Percentiles rank a stretch among this genome's conserved stretches.
phyloP scores from a whole-genome alignment of 129 eudicot genomes.

The Helichrysum umbraculigerum region DNA sequence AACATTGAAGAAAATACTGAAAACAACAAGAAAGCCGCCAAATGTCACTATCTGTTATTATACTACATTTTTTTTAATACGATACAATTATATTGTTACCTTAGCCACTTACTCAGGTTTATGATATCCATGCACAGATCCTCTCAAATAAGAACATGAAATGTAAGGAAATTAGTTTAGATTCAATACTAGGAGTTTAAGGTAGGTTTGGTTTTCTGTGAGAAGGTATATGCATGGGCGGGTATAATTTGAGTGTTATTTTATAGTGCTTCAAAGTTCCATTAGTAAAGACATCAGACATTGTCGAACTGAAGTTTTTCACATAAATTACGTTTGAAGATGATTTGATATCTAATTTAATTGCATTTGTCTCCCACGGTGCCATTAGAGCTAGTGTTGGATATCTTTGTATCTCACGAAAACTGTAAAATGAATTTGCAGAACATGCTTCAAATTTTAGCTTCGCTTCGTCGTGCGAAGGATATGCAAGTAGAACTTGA shows the following conservation, averaged over 20 bases:
- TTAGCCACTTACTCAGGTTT: slow-evolving; percentile 11
- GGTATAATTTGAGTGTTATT: background rate
- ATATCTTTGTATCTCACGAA: slow-evolving; percentile 21
- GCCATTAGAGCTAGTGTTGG: slow-evolving; percentile 9
- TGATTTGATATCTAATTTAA: slow-evolving; percentile 2
- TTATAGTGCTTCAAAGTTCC: slow-evolving; percentile 7
- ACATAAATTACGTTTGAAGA: slow-evolving; percentile 17
- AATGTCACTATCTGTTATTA: slow-evolving; percentile 4
- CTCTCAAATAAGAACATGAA: slow-evolving; percentile 7
- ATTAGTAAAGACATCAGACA: slow-evolving; percentile 4
- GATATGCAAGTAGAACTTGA: slow-evolving; percentile 85
- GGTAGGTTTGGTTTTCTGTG: background rate
- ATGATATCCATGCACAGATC: slow-evolving; percentile 13
- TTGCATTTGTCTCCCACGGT: slow-evolving; percentile 14
- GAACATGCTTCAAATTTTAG: slow-evolving; percentile 76
- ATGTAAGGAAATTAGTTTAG: slow-evolving; percentile 15
- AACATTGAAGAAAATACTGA: background rate
- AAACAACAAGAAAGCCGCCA: slow-evolving; percentile 7
- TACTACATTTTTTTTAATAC: background rate
- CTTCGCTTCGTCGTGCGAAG: slow-evolving; percentile 76
- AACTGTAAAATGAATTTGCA: slow-evolving; percentile 38
- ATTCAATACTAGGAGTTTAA: background rate
- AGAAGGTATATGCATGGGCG: background rate
- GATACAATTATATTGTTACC: slow-evolving; percentile 6
- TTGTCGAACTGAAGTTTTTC: background rate